Conservation (phyloP, 148 eudicot genomes). For the Beta vulgaris region DNA sequence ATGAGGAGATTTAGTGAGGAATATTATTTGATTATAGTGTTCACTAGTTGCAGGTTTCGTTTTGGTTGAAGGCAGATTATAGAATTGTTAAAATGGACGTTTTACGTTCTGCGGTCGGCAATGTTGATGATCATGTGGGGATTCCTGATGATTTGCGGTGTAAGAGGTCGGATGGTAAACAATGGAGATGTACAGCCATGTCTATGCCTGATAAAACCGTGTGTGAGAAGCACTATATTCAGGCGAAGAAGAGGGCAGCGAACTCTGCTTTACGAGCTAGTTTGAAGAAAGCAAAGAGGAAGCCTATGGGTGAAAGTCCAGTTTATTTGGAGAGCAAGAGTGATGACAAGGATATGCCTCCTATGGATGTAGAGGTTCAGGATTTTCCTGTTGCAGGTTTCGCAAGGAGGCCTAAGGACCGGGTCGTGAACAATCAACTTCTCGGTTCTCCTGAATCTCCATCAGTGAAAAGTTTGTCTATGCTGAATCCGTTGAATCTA, state of each 20-base stretch:
- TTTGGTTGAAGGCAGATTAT: background rate
- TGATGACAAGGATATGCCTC: slow-evolving; percentile 67
- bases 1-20: background rate
- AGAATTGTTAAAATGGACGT: slow-evolving; percentile 23
- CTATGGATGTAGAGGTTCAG: slow-evolving; percentile 32
- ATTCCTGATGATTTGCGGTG: slow-evolving; percentile 92
- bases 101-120: slow-evolving; percentile 38
- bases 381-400: slow-evolving; percentile 46
- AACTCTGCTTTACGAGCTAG: slow-evolving; percentile 89
- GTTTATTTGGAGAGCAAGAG: slow-evolving; percentile 71
- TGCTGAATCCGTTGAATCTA: slow-evolving; percentile 35
- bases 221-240: slow-evolving; percentile 94
- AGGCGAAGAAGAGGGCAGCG: slow-evolving; percentile 98
- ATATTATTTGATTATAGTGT: slow-evolving; percentile 2
- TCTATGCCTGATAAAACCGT: slow-evolving; percentile 98
- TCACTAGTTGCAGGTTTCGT: slow-evolving; percentile 7
- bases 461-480: slow-evolving; percentile 33
- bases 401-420: slow-evolving; percentile 46
- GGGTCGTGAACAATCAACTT: slow-evolving; percentile 36
- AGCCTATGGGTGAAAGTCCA: slow-evolving; percentile 54
- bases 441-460: slow-evolving; percentile 58
- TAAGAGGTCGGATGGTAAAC: slow-evolving; percentile 96
- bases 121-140: slow-evolving; percentile 63
- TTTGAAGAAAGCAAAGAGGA: slow-evolving; percentile 70
- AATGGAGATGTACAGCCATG: slow-evolving; percentile 98